A percentile compares a stretch with the other conserved stretches of the same genome.
These are phyloP conservation scores for Starmerella geochares DNA, from an alignment of 805 yeast genomes.

Conservation along the genomic window DNA sequence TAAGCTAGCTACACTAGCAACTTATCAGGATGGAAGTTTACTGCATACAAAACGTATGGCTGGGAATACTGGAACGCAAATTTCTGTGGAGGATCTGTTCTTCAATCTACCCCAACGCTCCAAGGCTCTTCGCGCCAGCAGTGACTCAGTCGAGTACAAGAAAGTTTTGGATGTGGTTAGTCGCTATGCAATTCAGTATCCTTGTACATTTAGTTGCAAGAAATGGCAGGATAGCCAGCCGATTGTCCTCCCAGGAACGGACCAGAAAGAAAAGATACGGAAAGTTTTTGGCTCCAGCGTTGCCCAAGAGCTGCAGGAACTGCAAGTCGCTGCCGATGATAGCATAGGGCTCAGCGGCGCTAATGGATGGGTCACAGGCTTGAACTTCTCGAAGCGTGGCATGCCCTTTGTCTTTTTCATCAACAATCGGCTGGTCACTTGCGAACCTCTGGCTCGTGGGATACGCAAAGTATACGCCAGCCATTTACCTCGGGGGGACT, in stretches of 20 bases:
- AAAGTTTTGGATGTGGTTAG: constrained; percentile 75
- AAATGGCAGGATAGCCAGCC: constrained; percentile 66
- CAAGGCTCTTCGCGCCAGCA: constrained; percentile 39
- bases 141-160: constrained; percentile 46
- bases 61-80: constrained; percentile 77
- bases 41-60: constrained; percentile 56
- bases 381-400: constrained; percentile 62
- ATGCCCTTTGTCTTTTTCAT: constrained; percentile 70
- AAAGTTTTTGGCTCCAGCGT: constrained; percentile 59
- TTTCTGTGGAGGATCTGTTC: constrained; percentile 77
- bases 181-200: constrained; percentile 67
- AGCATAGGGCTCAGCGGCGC: constrained; percentile 44
- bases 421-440: constrained; percentile 69
- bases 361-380: constrained; percentile 55
- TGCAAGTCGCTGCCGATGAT: constrained; percentile 33
- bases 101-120: constrained; percentile 77
- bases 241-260: constrained; percentile 43
- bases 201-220: constrained; percentile 61
- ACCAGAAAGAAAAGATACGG: constrained; percentile 59
- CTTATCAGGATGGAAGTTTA: constrained; percentile 58
- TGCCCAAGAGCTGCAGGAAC: constrained; percentile 51
- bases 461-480: constrained; percentile 49
- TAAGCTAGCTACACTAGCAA: constrained; percentile 59
- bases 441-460: constrained; percentile 71
- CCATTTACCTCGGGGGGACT: constrained; percentile 64